Evolutionary conservation across 2,329 filamentous ascomycete genomes (phyloP).

Genomic region (Phaeosphaeria sp.): DNA sequence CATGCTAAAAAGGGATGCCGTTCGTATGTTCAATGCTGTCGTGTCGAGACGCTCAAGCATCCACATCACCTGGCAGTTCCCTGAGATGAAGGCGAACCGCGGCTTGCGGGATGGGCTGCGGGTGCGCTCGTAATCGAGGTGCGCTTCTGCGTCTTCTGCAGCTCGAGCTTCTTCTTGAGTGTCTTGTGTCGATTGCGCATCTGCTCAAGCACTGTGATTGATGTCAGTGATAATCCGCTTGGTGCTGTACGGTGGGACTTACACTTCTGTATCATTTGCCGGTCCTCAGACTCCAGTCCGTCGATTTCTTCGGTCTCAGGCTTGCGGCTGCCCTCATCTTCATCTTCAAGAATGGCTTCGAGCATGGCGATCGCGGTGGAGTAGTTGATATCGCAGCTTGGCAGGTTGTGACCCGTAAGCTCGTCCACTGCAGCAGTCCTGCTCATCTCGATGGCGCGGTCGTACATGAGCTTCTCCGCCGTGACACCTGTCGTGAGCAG

Average conservation of each 20-base stretch:
- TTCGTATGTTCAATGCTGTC: not conserved
- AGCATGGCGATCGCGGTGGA: constrained; percentile 92
- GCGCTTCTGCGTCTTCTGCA: constrained; percentile 48
- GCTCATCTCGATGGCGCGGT: constrained; percentile 96
- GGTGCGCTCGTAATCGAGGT: constrained; percentile 43
- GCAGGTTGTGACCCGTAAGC: constrained; percentile 86
- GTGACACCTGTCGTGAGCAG: constrained; percentile 87
- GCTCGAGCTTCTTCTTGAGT: constrained; percentile 55
- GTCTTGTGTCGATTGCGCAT: constrained; percentile 51
- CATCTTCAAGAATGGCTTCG: constrained; percentile 89
- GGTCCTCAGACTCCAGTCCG: constrained; percentile 71
- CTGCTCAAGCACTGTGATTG: constrained; percentile 53
- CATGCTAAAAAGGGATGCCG: not conserved
- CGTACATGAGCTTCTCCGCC: constrained; percentile 97
- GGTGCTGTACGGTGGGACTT: constrained; percentile 45
- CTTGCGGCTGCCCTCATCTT: constrained; percentile 64
- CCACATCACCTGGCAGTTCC: constrained; percentile 28
- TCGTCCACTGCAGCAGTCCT: constrained; percentile 93
- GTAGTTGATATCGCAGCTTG: constrained; percentile 90
- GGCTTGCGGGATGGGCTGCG: constrained; percentile 32
- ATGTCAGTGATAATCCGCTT: constrained; percentile 14
- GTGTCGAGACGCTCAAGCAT: constrained; percentile 2
- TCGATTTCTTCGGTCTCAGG: constrained; percentile 58
- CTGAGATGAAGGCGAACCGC: constrained; percentile 42
- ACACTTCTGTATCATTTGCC: constrained; percentile 77